Base-by-base conservation (phyloP, 1,284 basidiomycete genomes). In the Cutaneotrichosporon sp. region DNA sequence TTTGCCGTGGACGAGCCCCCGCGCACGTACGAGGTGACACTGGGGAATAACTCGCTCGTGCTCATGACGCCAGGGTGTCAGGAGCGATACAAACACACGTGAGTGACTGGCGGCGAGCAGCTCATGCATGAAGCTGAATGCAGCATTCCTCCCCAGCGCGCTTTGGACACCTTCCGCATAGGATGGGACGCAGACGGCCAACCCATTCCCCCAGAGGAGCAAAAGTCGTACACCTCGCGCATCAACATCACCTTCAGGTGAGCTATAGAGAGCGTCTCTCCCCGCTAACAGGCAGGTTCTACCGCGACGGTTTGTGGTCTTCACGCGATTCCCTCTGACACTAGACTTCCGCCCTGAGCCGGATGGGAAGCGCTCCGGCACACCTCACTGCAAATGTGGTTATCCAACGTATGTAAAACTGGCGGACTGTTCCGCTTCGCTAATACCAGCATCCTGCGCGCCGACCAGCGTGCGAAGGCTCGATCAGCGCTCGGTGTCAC, bases 1-100 rank as follows among this genome's bases (percentile, higher is more conserved):
- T 66, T 52, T 22, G 86, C 89, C 62, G 76, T 86, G 17, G 17
- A 80, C 80, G 50, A 81, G 9, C 63, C 65, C 4, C 60, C 86
- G 1, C 80, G 84, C 59, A 94, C 90, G 0, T 92, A 86, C 72
- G 89, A 92, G 68, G 81, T 94, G 20, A 83, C 84, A 11, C 74
- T 96, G 22, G 73, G 82, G 5, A 91, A 96, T 66, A 96, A 96
- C 67, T 88, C 87, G 25, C 84, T 91, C 59, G 79, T 82, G n/a
- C 86, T 94, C 62, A 97, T 97, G 92, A 88, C 92, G 61, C 88
- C 88, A 0, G 85, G 87, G 2, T 86, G 84, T 57, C 92, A 97
- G 76, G 91, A 97, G 72, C 79, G 79, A 19, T 97, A 86, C 77
- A 96, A 96, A 59, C 77, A 78, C 57, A 74, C 70, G 71, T 73